Conservation (phyloP, 176 grass and related monocot species). For the Musa beccarii region DNA sequence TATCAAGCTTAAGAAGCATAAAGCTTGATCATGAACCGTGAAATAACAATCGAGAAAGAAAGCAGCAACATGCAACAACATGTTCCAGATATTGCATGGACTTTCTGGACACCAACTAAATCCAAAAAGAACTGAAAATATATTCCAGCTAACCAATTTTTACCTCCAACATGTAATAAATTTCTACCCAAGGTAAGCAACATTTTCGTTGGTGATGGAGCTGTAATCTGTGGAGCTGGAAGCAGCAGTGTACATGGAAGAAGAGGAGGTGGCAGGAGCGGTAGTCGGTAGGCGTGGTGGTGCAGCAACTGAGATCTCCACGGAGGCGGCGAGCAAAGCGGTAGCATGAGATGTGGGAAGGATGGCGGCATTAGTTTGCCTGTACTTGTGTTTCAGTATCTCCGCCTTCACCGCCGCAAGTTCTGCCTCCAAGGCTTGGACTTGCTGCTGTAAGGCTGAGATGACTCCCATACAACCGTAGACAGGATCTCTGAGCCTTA, state of each 20-base stretch:
- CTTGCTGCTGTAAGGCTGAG: slow-evolving; percentile 73
- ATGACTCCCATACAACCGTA: slow-evolving; percentile 96
- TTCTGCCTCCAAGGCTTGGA: slow-evolving; percentile 69
- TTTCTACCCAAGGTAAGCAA: neutral
- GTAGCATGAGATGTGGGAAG: slow-evolving; percentile 40
- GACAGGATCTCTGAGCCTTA: slow-evolving; percentile 71
- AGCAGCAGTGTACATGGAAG: slow-evolving; percentile 36
- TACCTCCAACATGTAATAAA: neutral
- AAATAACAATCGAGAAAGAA: too few relatives aligned
- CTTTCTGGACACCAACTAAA: too few relatives aligned
- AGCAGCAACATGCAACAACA: too few relatives aligned
- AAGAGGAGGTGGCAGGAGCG: slow-evolving; percentile 45
- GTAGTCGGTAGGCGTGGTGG: too few relatives aligned
- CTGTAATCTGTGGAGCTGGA: slow-evolving; percentile 12
- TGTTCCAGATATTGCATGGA: too few relatives aligned
- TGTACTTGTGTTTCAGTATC: slow-evolving; percentile 59
- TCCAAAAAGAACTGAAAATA: too few relatives aligned
- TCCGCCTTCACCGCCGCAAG: slow-evolving; percentile 49
- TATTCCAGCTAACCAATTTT: too few relatives aligned
- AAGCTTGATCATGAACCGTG: too few relatives aligned
- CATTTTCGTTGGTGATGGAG: slow-evolving; percentile 9
- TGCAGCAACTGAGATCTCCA: slow-evolving; percentile 2
- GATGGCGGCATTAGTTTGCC: slow-evolving; percentile 24
- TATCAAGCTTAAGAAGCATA: too few relatives aligned
- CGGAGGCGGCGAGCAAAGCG: slow-evolving; percentile 35